Percentiles rank a stretch among this genome's conserved stretches.
Evolutionary conservation across 306 rosid genomes (phyloP).

Genomic region (Medicago lupulina): DNA sequence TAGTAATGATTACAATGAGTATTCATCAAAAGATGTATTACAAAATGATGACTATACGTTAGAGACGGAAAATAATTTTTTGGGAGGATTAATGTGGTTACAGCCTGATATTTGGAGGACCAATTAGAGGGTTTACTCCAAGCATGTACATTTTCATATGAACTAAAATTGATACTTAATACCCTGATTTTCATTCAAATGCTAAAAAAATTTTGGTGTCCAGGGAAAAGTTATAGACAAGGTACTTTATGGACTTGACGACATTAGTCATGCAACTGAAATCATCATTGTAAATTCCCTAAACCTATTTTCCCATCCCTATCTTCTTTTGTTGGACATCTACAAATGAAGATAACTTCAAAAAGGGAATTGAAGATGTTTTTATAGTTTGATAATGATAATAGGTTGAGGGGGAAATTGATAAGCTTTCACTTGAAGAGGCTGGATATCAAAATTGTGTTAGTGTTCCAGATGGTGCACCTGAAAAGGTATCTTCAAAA

Average conservation of each 20-base stretch:
- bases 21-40: not conserved
- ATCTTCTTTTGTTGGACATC: constrained; percentile 19
- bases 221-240: constrained; percentile 80
- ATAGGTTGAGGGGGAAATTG: constrained; percentile 95
- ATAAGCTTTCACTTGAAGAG: constrained; percentile 94
- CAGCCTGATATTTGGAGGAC: not conserved
- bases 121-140: constrained; percentile 10
- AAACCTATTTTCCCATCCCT: constrained; percentile 37
- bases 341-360: not conserved
- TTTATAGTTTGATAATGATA: constrained; percentile 38
- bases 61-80: not conserved
- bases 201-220: constrained; percentile 37
- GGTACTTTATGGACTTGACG: constrained; percentile 80
- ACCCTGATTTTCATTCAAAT: constrained; percentile 32
- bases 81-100: not conserved
- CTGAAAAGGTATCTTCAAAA: constrained; percentile 63
- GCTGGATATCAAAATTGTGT: constrained; percentile 90
- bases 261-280: constrained; percentile 70
- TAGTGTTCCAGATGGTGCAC: constrained; percentile 91
- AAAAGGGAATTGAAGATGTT: constrained; percentile 8
- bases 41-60: not conserved
- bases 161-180: constrained; percentile 28
- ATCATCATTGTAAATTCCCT: constrained; percentile 65
- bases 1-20: not conserved
- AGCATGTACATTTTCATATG: constrained; percentile 32